Evolutionary conservation across 192 early-diverging fungal genomes (phyloP).

Genomic region (Backusella tuberculispora): DNA sequence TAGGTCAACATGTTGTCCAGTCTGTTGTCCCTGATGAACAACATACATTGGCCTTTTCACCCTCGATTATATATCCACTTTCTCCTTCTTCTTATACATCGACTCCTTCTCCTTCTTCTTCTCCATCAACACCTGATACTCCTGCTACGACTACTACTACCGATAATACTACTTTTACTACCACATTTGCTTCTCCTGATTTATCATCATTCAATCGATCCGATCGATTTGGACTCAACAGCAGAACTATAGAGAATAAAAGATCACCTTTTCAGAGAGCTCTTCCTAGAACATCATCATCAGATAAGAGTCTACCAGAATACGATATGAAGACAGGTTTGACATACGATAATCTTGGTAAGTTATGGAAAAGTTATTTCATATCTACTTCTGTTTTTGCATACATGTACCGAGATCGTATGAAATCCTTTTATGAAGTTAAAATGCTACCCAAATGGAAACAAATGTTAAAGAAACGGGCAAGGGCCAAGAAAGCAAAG

Average conservation of each 20-base stretch:
- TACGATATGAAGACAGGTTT: neutral
- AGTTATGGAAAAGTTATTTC: conserved; percentile 36
- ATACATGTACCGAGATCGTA: conserved; percentile 25
- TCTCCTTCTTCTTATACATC: no score
- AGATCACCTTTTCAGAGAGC: neutral
- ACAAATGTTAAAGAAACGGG: conserved; percentile 9
- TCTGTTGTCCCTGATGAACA: neutral
- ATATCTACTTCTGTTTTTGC: neutral
- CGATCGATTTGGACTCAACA: neutral
- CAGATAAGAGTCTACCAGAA: neutral
- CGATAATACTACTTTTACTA: no score
- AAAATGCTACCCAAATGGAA: conserved; percentile 7
- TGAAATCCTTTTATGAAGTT: neutral
- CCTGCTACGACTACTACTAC: no score
- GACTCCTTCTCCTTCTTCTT: no score
- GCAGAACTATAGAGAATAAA: neutral
- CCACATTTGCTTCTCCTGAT: neutral
- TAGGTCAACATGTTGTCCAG: conserved; percentile 43
- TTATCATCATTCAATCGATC: neutral
- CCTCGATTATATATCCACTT: neutral
- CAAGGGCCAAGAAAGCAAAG: conserved; percentile 7
- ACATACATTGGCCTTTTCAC: neutral
- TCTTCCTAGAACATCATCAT: neutral
- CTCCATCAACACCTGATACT: no score
- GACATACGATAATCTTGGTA: conserved; percentile 18